Conservation (phyloP, 768 basidiomycete species). For the Hygrophorus pudorinus region DNA sequence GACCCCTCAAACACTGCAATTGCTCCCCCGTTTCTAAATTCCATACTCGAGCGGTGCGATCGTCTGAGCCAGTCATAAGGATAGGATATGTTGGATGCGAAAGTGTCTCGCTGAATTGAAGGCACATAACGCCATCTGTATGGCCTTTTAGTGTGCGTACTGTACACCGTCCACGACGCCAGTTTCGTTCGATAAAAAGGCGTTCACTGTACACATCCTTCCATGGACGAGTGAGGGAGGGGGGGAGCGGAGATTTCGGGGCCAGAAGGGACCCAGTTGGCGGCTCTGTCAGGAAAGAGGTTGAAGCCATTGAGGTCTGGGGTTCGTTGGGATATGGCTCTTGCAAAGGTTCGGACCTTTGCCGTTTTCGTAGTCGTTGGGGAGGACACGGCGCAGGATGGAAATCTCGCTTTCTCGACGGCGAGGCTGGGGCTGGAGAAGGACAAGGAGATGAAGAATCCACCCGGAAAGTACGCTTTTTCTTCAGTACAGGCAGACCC, state of each 20-base stretch:
- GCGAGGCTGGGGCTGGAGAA: constrained; percentile 15
- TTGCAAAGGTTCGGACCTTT: constrained; percentile 24
- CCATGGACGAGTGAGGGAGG: constrained; percentile 71
- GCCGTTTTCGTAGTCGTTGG: constrained; percentile 42
- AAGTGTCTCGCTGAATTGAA: constrained; percentile 86
- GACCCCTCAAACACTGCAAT: constrained; percentile 77
- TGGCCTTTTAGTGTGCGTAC: constrained; percentile 86
- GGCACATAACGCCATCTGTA: constrained; percentile 93
- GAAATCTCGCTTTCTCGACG: constrained; percentile 30
- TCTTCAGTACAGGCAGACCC: constrained; percentile 89
- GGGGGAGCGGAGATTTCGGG: not conserved
- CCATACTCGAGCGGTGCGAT: constrained; percentile 91
- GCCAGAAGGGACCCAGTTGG: not conserved
- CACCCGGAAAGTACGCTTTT: constrained; percentile 40
- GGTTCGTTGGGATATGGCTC: constrained; percentile 7
- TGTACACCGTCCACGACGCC: constrained; percentile 86
- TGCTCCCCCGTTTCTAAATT: constrained; percentile 87
- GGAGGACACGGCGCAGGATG: constrained; percentile 14
- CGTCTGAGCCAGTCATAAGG: constrained; percentile 96
- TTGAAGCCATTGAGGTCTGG: constrained; percentile 7
- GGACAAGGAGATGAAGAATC: constrained; percentile 28
- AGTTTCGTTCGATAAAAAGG: constrained; percentile 93
- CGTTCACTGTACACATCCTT: constrained; percentile 97
- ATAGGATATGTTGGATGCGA: constrained; percentile 81
- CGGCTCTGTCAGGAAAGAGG: not conserved